Conservation (phyloP, 768 basidiomycete genomes). For the Lactarius evosmus region DNA sequence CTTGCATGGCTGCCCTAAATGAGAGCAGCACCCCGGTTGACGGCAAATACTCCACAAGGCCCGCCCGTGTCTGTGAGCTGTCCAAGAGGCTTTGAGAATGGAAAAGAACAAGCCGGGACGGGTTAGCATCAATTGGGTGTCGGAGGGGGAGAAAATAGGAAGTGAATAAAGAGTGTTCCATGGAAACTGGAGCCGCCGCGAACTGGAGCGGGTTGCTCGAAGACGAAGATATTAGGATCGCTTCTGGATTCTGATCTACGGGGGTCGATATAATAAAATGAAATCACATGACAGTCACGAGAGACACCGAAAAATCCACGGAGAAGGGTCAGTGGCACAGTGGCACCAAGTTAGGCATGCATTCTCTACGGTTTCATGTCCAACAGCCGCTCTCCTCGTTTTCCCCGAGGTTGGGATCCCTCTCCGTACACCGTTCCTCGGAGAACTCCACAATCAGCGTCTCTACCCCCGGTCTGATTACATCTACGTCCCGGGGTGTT, state of each 20-base stretch:
- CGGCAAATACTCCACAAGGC: not conserved
- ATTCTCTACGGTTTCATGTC: conserved; percentile 21
- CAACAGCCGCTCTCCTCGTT: conserved; percentile 6
- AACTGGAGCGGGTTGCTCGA: too few relatives aligned
- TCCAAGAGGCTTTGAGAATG: not conserved
- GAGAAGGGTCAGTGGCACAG: not conserved
- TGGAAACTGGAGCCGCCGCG: too few relatives aligned
- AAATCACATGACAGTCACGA: not conserved
- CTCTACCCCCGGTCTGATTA: conserved; percentile 59
- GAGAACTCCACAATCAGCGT: conserved; percentile 36
- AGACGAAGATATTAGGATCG: too few relatives aligned
- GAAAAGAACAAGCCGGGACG: not conserved
- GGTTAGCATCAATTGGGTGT: not conserved
- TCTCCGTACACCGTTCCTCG: conserved; percentile 10
- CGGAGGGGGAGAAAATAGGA: not conserved
- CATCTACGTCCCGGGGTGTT: conserved; percentile 67
- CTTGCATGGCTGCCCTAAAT: too few relatives aligned
- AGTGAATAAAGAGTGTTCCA: not conserved
- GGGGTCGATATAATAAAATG: too few relatives aligned
- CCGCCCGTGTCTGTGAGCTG: not conserved
- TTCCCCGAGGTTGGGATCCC: conserved; percentile 23
- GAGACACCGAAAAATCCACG: not conserved
- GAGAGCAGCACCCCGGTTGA: too few relatives aligned
- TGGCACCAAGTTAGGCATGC: not conserved
- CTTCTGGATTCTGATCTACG: too few relatives aligned